Conservation (phyloP, 805 yeast species). For the Saturnispora zaruensis region DNA sequence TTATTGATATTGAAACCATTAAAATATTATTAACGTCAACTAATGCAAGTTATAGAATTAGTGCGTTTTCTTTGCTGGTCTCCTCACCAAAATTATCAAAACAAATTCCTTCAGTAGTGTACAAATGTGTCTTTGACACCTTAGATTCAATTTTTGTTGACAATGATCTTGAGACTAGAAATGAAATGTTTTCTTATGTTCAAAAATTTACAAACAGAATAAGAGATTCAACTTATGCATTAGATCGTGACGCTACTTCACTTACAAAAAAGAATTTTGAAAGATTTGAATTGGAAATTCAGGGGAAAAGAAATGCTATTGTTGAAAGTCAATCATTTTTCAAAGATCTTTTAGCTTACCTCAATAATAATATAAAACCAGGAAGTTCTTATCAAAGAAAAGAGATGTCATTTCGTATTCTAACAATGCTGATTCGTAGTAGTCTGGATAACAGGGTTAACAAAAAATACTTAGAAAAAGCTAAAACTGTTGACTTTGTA, state of each 20-base stretch:
- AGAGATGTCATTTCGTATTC: constrained; percentile 40
- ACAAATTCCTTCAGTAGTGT: constrained; percentile 40
- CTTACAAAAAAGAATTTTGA: constrained; percentile 26
- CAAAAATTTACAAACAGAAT: constrained; percentile 56
- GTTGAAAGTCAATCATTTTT: constrained; percentile 30
- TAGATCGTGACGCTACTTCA: constrained; percentile 43
- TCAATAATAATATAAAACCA: constrained; percentile 32
- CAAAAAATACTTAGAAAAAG: constrained; percentile 30
- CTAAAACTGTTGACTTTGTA: constrained; percentile 40
- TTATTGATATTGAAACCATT: constrained; percentile 24
- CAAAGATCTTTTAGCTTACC: constrained; percentile 23
- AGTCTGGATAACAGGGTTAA: constrained; percentile 47
- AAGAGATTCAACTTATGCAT: constrained; percentile 57
- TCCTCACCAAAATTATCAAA: constrained; percentile 54
- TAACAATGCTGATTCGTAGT: constrained; percentile 39
- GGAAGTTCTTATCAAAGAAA: constrained; percentile 49
- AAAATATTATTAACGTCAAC: constrained; percentile 38
- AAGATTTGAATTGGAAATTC: constrained; percentile 34
- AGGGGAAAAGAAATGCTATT: constrained; percentile 23
- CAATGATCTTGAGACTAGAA: constrained; percentile 57
- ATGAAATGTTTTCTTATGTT: constrained; percentile 52
- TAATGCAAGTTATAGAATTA: constrained; percentile 34
- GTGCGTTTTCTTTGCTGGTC: constrained; percentile 53
- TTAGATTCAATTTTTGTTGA: constrained; percentile 53
- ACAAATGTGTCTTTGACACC: constrained; percentile 35